Conservation (phyloP, 1,284 basidiomycete genomes). For the Ceratobasidium sp. region DNA sequence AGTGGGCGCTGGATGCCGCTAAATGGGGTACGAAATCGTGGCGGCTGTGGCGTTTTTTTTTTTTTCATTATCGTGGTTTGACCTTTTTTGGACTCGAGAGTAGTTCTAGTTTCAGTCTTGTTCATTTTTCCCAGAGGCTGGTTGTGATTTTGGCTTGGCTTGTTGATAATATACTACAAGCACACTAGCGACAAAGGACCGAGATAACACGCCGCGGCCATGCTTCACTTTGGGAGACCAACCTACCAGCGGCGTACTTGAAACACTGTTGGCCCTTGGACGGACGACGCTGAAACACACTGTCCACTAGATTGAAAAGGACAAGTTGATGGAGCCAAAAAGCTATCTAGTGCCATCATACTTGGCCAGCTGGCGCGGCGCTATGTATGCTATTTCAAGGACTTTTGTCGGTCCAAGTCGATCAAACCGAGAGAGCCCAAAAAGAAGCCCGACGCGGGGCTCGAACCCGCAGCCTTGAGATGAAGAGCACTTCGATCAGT, state of each 20-base stretch:
- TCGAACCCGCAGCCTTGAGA: conserved; percentile 43
- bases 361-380: conserved; percentile 1
- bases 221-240: neutral
- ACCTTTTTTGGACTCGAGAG: neutral
- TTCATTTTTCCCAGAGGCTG: neutral
- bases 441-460: conserved; percentile 41
- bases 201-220: neutral
- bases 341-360: neutral
- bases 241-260: neutral
- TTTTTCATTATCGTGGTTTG: neutral
- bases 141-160: neutral
- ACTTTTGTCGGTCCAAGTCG: neutral
- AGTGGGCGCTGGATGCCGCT: neutral
- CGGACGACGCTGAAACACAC: neutral
- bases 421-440: neutral
- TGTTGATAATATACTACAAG: neutral
- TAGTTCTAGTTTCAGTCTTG: neutral
- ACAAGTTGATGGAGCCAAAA: neutral
- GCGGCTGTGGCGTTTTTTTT: neutral
- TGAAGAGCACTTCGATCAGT: neutral
- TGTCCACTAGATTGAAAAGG: neutral
- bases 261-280: neutral
- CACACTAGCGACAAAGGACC: neutral
- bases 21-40: neutral
- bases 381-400: neutral